Base-by-base conservation (phyloP, 2,329 filamentous ascomycete genomes). In the Peltaster fructicola region DNA sequence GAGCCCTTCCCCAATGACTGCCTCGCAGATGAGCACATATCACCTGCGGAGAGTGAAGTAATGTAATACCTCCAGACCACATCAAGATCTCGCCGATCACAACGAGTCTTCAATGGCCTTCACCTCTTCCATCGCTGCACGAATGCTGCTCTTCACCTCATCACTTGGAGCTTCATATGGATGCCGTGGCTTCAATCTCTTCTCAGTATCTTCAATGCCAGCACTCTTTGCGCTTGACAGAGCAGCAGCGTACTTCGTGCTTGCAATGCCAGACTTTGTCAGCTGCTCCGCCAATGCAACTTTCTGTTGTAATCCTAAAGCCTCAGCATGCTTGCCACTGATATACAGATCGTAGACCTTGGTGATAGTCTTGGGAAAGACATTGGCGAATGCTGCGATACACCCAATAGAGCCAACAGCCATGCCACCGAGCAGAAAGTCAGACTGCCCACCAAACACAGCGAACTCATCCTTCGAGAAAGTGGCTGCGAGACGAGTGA, bases 1-100 rank as follows among this genome's bases (percentile, higher is more conserved):
- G 39, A 79, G 78, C 33, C 88, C 88, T 0, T 72, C 72, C 24
- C 50, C 48, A 34, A 59, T 91, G 35, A 77, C 64, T 0, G 53
- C 67, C 30, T 64, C 66, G 32, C 61, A 66, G 30, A 48, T 71
- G 40, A 47, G 54, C 33, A 67, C 61, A 3, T 75, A 75, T 54
- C 65, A 72, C n/a, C n/a, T n/a, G n/a, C n/a, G n/a, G n/a, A n/a
- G n/a, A n/a, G n/a, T n/a, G n/a, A n/a, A n/a, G n/a, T n/a, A n/a
- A n/a, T n/a, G n/a, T n/a, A n/a, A n/a, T n/a, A n/a, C n/a, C n/a
- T n/a, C n/a, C n/a, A n/a, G n/a, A n/a, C n/a, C n/a, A n/a, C n/a
- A n/a, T n/a, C n/a, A n/a, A n/a, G n/a, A 7, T 18, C 7, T 18
- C 17, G n/a, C 17, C n/a, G n/a, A 7, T 22, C 21, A 41, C 12